Evolutionary conservation across 2,329 filamentous ascomycete genomes (phyloP).

Genomic region (Ophiostoma perfectum): DNA sequence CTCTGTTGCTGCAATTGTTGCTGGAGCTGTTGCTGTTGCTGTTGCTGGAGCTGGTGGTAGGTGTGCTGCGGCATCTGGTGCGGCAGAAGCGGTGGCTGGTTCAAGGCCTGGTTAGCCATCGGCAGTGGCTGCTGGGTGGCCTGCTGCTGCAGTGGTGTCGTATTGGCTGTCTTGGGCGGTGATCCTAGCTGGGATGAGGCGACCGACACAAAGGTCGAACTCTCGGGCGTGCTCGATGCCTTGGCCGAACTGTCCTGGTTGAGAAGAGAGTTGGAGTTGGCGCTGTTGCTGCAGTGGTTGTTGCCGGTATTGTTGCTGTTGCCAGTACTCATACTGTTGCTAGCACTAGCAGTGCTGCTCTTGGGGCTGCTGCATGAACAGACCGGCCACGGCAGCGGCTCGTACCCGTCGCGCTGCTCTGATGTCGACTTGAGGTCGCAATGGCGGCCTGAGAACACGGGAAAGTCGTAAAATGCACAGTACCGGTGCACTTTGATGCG

Average conservation of each 20-base stretch:
- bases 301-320: constrained; percentile 1
- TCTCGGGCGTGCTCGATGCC: constrained; percentile 14
- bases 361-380: constrained; percentile 33
- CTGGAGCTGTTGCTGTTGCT: background rate
- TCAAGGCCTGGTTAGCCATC: background rate
- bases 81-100: background rate
- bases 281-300: background rate
- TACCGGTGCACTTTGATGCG: constrained; percentile 49
- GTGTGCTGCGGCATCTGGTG: constrained; percentile 7
- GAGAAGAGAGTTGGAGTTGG: background rate
- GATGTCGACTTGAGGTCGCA: constrained; percentile 42
- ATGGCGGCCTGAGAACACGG: constrained; percentile 45
- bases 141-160: constrained; percentile 10
- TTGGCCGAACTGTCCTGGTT: background rate
- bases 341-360: constrained; percentile 16
- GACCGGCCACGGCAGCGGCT: constrained; percentile 33
- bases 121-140: background rate
- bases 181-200: background rate
- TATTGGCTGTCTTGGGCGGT: constrained; percentile 5
- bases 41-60: background rate
- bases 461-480: constrained; percentile 46
- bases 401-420: constrained; percentile 27
- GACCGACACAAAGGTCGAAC: constrained; percentile 11
- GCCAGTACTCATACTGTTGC: background rate
- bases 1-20: background rate